phyloP scores from a whole-genome alignment of 179 eudicot species.

The Vitellaria paradoxa region DNA sequence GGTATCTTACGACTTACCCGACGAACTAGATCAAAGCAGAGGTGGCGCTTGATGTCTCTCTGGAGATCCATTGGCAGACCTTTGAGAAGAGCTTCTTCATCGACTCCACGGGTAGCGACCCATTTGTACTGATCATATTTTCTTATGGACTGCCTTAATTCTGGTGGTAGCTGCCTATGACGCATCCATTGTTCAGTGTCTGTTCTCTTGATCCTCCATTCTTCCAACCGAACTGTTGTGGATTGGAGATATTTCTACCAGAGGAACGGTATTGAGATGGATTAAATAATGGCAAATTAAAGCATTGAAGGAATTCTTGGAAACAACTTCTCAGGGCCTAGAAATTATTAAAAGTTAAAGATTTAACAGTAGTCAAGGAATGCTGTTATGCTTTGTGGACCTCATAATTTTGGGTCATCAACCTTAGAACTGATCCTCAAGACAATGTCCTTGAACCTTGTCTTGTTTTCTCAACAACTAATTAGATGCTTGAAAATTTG shows the following conservation, averaged over 20 bases:
- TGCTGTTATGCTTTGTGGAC: background rate
- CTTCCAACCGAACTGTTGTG: conserved; percentile 36
- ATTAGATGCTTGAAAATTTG: background rate
- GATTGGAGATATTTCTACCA: conserved; percentile 57
- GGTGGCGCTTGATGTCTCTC: conserved; percentile 51
- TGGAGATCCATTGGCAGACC: conserved; percentile 46
- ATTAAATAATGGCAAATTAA: background rate
- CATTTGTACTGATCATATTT: conserved; percentile 42
- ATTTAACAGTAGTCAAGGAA: no score
- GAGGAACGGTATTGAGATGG: background rate
- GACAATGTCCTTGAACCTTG: background rate
- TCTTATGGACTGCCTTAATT: conserved; percentile 36
- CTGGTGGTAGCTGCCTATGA: conserved; percentile 50
- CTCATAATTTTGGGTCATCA: background rate
- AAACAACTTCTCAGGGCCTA: background rate
- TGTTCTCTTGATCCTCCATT: conserved; percentile 39
- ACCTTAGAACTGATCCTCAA: background rate
- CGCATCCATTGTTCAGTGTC: conserved; percentile 66
- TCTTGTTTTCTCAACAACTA: background rate
- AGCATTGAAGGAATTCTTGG: background rate
- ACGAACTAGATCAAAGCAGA: conserved; percentile 50
- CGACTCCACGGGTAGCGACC: conserved; percentile 51
- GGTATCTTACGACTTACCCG: conserved; percentile 30
- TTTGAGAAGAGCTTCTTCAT: conserved; percentile 42
- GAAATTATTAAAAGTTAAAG: no score